Base-by-base conservation (phyloP, 371 early-diverging fungal genomes). In the Basidiobolus meristosporus region DNA sequence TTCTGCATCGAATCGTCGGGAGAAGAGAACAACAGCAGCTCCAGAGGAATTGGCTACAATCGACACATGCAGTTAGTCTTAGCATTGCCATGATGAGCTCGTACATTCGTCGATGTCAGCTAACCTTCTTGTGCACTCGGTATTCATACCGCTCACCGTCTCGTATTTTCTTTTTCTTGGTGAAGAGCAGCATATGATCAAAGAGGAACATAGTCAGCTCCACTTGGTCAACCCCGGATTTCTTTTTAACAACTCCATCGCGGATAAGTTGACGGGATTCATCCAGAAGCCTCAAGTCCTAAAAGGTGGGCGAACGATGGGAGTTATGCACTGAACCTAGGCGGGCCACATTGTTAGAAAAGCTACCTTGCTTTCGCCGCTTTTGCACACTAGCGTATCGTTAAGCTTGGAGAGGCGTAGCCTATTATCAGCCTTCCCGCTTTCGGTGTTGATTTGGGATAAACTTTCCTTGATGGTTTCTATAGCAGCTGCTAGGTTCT, bases 101-200 rank as follows among this genome's bases (percentile, higher is more conserved):
- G n/a, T n/a, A n/a, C n/a, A n/a, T n/a, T n/a, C n/a, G 15, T 20
- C 11, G 18, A 28, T 15, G 16, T 18, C 23, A 40, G 12, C 42
- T 42, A 44, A 61, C 63, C 37, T 51, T 45, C 48, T 69, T 62
- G 45, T 62, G 63, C 6, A 82, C 62, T 44, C 78, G 77, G 55
- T 73, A 80, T 36, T 67, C 63, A 50, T 67, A 53, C 50, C 62
- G 49, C 53, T 78, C 64, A 39, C 54, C 53, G 39, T 73, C 47
- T 51, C 56, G 37, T 40, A 54, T 55, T 42, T 63, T 54, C 62
- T 70, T 68, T 28, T 62, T 59, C 49, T 79, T 82, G 33, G 82
- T 69, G 49, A 91, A 57, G 10, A 93, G 50, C 11, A 93, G 54
- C 38, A 69, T 66, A 54, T 90, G 86, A 48, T 93, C 95, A 31